These are phyloP conservation scores for Nitzschia inconspicua DNA, from an alignment of 108 stramenopile species.

Conservation along the genomic window DNA sequence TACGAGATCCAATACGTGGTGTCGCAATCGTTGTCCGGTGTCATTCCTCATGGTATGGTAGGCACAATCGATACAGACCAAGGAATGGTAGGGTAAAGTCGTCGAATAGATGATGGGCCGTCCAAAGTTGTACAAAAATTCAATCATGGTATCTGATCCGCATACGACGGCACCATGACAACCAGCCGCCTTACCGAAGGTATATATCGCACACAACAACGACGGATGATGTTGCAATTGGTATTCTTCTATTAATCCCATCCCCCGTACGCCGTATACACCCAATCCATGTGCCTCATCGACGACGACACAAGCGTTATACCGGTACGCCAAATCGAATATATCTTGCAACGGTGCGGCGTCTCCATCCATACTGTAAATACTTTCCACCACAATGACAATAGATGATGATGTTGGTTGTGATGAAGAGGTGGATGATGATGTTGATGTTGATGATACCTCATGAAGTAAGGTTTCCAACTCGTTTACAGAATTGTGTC, in stretches of 20 bases:
- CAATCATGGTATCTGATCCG: constrained; percentile 39
- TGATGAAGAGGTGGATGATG: too few relatives aligned
- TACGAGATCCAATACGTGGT: constrained; percentile 29
- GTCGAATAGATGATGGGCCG: constrained; percentile 96
- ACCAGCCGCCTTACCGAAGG: constrained; percentile 97
- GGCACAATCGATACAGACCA: constrained; percentile 74
- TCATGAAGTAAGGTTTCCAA: constrained; percentile 49
- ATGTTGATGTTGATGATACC: constrained; percentile 10
- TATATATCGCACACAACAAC: constrained; percentile 81
- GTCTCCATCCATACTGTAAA: constrained; percentile 98
- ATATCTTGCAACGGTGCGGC: constrained; percentile 82
- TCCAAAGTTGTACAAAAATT: constrained; percentile 91
- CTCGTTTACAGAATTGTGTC: constrained; percentile 81
- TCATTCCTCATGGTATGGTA: constrained; percentile 70
- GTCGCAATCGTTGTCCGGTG: constrained; percentile 47
- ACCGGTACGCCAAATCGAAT: constrained; percentile 51
- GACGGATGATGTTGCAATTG: constrained; percentile 79
- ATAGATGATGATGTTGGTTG: constrained; percentile 15
- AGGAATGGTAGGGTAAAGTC: constrained; percentile 76
- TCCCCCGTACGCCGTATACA: constrained; percentile 71
- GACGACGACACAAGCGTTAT: constrained; percentile 68
- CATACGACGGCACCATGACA: constrained; percentile 93
- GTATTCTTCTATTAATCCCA: constrained; percentile 71
- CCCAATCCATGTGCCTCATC: constrained; percentile 93
- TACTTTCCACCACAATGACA: constrained; percentile 90